Percentiles rank a stretch among this genome's conserved stretches.
Conservation (phyloP, 805 yeast species). For the Cephaloascus albidus region DNA sequence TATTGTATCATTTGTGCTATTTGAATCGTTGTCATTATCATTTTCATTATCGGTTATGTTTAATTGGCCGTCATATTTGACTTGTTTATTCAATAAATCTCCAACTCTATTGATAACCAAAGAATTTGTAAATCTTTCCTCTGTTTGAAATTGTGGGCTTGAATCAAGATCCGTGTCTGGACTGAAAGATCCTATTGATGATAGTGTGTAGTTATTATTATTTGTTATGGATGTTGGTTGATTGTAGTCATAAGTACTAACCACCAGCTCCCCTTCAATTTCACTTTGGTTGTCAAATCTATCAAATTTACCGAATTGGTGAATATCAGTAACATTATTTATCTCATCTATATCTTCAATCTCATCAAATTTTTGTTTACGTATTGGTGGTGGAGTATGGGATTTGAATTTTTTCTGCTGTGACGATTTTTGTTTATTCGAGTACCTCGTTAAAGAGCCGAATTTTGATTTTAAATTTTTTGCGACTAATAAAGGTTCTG, state of each 20-base stretch:
- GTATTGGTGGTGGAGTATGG: background rate
- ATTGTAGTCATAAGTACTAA: background rate
- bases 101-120: background rate
- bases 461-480: conserved; percentile 13
- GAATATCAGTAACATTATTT: background rate
- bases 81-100: background rate
- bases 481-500: conserved; percentile 22
- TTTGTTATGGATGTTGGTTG: background rate
- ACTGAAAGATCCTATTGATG: background rate
- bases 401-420: conserved; percentile 1
- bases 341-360: background rate
- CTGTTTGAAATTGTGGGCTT: background rate
- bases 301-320: no score
- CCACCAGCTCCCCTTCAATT: background rate
- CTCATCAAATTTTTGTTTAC: background rate
- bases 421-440: conserved; percentile 1
- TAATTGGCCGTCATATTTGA: no score
- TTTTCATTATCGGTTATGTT: no score
- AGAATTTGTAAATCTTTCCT: background rate
- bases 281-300: background rate
- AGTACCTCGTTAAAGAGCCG: conserved; percentile 1
- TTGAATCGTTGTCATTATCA: background rate
- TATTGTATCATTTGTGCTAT: background rate
- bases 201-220: background rate
- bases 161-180: background rate